phyloP scores from a whole-genome alignment of 2,329 filamentous ascomycete genomes.

The Teratosphaeria pseudoeucalypti region DNA sequence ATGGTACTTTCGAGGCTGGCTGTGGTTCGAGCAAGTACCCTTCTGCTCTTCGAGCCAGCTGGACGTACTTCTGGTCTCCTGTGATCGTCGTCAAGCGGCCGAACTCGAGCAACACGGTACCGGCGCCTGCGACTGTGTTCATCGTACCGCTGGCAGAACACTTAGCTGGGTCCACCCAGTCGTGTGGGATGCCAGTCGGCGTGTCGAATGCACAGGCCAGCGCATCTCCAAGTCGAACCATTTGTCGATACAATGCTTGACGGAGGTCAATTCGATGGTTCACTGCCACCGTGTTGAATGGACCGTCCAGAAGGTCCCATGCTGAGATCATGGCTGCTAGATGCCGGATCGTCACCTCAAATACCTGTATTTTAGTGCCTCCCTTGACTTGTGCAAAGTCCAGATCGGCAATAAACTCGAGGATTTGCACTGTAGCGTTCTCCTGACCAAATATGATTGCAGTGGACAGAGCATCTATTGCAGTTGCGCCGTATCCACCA shows the following conservation, averaged over 20 bases:
- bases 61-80: conserved; percentile 14
- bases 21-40: conserved; percentile 14
- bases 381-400: conserved; percentile 9
- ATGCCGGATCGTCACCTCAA: conserved; percentile 18
- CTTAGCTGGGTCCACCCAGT: conserved; percentile 14
- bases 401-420: conserved; percentile 11
- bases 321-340: conserved; percentile 18
- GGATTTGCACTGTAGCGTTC: conserved; percentile 10
- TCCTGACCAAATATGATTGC: conserved; percentile 16
- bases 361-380: conserved; percentile 11
- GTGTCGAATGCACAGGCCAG: conserved; percentile 15
- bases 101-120: conserved; percentile 17
- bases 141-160: conserved; percentile 15
- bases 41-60: conserved; percentile 13
- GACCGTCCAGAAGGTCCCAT: conserved; percentile 15
- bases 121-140: conserved; percentile 12
- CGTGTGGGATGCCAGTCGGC: conserved; percentile 12
- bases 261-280: conserved; percentile 5
- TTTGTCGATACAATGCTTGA: conserved; percentile 9
- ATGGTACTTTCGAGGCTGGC: conserved; percentile 14
- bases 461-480: conserved; percentile 15
- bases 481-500: conserved; percentile 17
- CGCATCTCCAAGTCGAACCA: conserved; percentile 12
- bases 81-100: conserved; percentile 16
- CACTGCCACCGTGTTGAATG: conserved; percentile 9